Base-by-base conservation (phyloP, 2,329 filamentous ascomycete species). In the Teratosphaeriaceae sp. region DNA sequence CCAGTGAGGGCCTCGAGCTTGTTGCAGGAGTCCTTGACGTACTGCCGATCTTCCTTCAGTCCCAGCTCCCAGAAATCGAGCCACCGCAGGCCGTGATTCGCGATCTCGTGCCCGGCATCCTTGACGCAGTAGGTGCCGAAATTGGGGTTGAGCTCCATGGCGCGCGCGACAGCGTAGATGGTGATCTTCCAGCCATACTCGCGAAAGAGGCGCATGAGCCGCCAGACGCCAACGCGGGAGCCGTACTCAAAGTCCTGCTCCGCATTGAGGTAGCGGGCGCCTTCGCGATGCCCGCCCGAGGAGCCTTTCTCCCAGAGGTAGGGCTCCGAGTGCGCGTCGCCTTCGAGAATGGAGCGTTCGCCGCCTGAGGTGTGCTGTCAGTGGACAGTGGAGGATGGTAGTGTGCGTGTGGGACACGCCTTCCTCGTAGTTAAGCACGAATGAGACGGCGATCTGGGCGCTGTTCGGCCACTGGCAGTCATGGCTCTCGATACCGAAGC, bases 391-490 rank as follows among this genome's bases (percentile, higher is more conserved):
- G n/a, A n/a, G n/a, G n/a, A n/a, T n/a, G n/a, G n/a, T n/a, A n/a
- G n/a, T n/a, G n/a, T n/a, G n/a, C n/a, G n/a, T n/a, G n/a, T n/a
- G n/a, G n/a, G n/a, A n/a, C n/a, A n/a, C n/a, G n/a, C n/a, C 53
- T 58, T 69, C 67, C 53, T 70, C 67, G 44, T 70, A 70, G 54
- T 70, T 71, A 44, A 71, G 63, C 27, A 70, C 67, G 47, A 71
- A 70, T 1, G 65, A 68, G 41, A 53, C 60, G 13, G 67, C 66
- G n/a, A 70, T 68, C 42, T 65, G 65, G 43, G 65, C 64, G 19
- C 59, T 55, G 43, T 67, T 65, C 9, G 67, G 67, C 67, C 67
- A 70, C 38, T 63, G 57, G 5, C 58, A 50, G 20, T 60, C 50
- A 7, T 48, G 51, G 9, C 39, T 34, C 8, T 49, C 44, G 9